phyloP scores from a whole-genome alignment of 345 rosid species.

The Gossypium mustelinum region DNA sequence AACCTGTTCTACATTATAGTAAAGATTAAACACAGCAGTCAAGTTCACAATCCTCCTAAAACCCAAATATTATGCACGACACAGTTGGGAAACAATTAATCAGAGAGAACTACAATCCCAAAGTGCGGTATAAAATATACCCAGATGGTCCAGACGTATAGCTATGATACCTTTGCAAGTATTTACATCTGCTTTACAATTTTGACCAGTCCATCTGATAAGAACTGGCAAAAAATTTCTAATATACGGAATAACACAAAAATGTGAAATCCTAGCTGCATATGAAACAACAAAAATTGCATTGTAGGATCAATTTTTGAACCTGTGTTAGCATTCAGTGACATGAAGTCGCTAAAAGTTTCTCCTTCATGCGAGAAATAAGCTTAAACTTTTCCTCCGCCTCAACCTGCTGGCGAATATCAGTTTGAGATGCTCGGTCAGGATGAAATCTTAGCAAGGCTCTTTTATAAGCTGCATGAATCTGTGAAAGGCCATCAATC shows the following conservation, averaged over 20 bases:
- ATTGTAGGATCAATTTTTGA: neutral
- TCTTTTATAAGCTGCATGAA: slow-evolving; percentile 68
- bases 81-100: neutral
- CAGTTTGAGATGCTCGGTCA: slow-evolving; percentile 70
- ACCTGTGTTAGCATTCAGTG: slow-evolving; percentile 16
- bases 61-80: no score
- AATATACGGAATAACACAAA: neutral
- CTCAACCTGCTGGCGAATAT: slow-evolving; percentile 74
- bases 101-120: neutral
- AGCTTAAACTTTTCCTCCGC: slow-evolving; percentile 93
- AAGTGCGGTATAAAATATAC: neutral
- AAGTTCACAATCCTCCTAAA: no score
- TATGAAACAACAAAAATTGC: slow-evolving; percentile 3
- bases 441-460: slow-evolving; percentile 84
- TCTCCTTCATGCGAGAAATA: slow-evolving; percentile 82
- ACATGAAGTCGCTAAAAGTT: slow-evolving; percentile 37
- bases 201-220: neutral
- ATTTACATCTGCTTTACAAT: slow-evolving; percentile 14
- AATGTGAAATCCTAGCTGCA: neutral
- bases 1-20: neutral
- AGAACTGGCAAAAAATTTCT: slow-evolving; percentile 5
- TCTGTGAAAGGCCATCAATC: slow-evolving; percentile 43
- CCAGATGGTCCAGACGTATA: neutral
- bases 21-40: neutral
- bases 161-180: neutral